phyloP scores from a whole-genome alignment of 2,329 filamentous ascomycete genomes.

The Colletotrichum tropicicola region DNA sequence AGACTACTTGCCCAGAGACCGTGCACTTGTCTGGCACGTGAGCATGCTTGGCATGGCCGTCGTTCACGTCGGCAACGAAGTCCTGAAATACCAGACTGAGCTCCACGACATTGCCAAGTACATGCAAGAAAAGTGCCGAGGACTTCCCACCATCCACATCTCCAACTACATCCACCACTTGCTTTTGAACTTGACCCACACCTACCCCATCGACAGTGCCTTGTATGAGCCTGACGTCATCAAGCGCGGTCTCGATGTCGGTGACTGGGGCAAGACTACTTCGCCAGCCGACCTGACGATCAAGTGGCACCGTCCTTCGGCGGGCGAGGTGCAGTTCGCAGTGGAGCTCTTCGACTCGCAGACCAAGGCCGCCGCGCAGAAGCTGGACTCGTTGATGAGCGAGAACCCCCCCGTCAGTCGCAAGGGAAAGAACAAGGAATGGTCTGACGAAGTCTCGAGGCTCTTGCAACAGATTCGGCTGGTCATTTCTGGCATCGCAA shows the following conservation, averaged over 20 bases:
- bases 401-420: slow-evolving; percentile 84
- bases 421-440: slow-evolving; percentile 96
- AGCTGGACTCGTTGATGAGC: slow-evolving; percentile 82
- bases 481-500: slow-evolving; percentile 89
- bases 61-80: slow-evolving; percentile 91
- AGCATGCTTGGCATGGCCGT: slow-evolving; percentile 98
- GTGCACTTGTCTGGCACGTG: slow-evolving; percentile 94
- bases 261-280: slow-evolving; percentile 86
- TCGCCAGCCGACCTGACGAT: slow-evolving; percentile 81
- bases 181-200: slow-evolving; percentile 91
- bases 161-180: slow-evolving; percentile 98
- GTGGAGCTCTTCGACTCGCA: slow-evolving; percentile 89
- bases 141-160: slow-evolving; percentile 92
- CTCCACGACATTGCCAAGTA: slow-evolving; percentile 91
- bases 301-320: slow-evolving; percentile 87
- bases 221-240: slow-evolving; percentile 85
- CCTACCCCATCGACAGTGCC: slow-evolving; percentile 89
- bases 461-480: slow-evolving; percentile 88
- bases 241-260: slow-evolving; percentile 74
- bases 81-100: slow-evolving; percentile 88
- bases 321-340: slow-evolving; percentile 86
- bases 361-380: slow-evolving; percentile 77
- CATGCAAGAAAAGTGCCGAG: slow-evolving; percentile 96
- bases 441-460: slow-evolving; percentile 95
- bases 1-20: slow-evolving; percentile 91